These are phyloP conservation scores for Globomyces pollinis-pini DNA, from an alignment of 192 early-diverging fungal species.

Conservation along the genomic window DNA sequence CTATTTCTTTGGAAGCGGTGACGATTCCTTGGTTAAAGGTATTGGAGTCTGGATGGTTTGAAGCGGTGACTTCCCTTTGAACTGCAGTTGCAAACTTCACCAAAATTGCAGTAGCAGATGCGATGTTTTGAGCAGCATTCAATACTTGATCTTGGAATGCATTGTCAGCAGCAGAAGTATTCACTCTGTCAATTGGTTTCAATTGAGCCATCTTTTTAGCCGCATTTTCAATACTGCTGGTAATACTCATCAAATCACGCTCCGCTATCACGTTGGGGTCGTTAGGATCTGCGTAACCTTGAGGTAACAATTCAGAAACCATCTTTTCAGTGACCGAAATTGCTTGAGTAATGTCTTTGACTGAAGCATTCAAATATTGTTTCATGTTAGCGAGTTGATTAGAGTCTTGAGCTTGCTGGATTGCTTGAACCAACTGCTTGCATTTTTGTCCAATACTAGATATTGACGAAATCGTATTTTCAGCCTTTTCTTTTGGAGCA, in stretches of 20 bases:
- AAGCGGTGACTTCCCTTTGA: slow-evolving; percentile 41
- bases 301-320: slow-evolving; percentile 29
- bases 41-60: background rate
- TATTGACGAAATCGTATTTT: slow-evolving; percentile 28
- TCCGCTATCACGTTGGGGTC: slow-evolving; percentile 56
- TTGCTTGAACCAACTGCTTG: slow-evolving; percentile 22
- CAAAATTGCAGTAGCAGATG: slow-evolving; percentile 38
- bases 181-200: slow-evolving; percentile 16
- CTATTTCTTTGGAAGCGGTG: slow-evolving; percentile 48
- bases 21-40: slow-evolving; percentile 57
- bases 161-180: slow-evolving; percentile 30
- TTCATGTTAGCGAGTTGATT: slow-evolving; percentile 19
- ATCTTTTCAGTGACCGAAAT: slow-evolving; percentile 36
- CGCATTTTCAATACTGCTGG: slow-evolving; percentile 46
- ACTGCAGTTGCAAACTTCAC: slow-evolving; percentile 46
- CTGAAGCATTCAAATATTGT: slow-evolving; percentile 19
- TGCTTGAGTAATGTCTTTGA: slow-evolving; percentile 30
- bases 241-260: slow-evolving; percentile 45
- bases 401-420: slow-evolving; percentile 21
- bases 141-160: slow-evolving; percentile 49
- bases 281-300: slow-evolving; percentile 50
- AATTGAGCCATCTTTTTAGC: slow-evolving; percentile 41
- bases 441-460: slow-evolving; percentile 14
- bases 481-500: slow-evolving; percentile 36
- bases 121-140: slow-evolving; percentile 48